These are phyloP conservation scores for Skeletonema grethae DNA, from an alignment of 108 stramenopile species.

Conservation along the genomic window DNA sequence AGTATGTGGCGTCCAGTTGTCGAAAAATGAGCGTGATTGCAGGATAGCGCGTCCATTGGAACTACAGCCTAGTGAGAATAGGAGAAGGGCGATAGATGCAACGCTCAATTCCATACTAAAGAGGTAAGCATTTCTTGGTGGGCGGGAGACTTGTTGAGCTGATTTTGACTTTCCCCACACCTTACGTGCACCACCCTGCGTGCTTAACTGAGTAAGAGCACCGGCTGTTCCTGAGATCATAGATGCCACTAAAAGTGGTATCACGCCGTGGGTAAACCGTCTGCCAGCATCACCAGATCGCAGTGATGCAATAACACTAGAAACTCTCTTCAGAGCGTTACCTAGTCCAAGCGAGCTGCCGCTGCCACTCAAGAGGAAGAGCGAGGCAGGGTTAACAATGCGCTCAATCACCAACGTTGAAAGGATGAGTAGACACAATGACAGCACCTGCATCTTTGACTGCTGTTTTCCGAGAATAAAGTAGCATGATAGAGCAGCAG, in stretches of 20 bases:
- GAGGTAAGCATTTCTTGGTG: slow-evolving; percentile 56
- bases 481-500: slow-evolving; percentile 85
- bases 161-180: slow-evolving; percentile 28
- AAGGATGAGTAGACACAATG: slow-evolving; percentile 66
- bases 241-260: slow-evolving; percentile 69
- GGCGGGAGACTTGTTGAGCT: slow-evolving; percentile 12
- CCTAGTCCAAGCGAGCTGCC: slow-evolving; percentile 3
- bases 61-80: slow-evolving; percentile 44
- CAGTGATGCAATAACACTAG: slow-evolving; percentile 14
- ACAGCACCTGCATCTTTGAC: slow-evolving; percentile 68
- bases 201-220: slow-evolving; percentile 75
- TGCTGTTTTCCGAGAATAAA: slow-evolving; percentile 76
- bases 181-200: slow-evolving; percentile 52
- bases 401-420: slow-evolving; percentile 67
- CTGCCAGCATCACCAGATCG: slow-evolving; percentile 8
- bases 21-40: slow-evolving; percentile 35
- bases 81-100: slow-evolving; percentile 55
- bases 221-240: slow-evolving; percentile 81
- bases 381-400: slow-evolving; percentile 40
- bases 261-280: slow-evolving; percentile 53
- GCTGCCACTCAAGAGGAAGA: slow-evolving; percentile 19
- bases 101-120: slow-evolving; percentile 81
- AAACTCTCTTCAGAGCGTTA: slow-evolving; percentile 17
- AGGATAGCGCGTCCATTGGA: slow-evolving; percentile 52
- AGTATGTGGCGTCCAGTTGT: slow-evolving; percentile 67